Conservation (phyloP, 345 rosid species). For the Populus pruinosa region DNA sequence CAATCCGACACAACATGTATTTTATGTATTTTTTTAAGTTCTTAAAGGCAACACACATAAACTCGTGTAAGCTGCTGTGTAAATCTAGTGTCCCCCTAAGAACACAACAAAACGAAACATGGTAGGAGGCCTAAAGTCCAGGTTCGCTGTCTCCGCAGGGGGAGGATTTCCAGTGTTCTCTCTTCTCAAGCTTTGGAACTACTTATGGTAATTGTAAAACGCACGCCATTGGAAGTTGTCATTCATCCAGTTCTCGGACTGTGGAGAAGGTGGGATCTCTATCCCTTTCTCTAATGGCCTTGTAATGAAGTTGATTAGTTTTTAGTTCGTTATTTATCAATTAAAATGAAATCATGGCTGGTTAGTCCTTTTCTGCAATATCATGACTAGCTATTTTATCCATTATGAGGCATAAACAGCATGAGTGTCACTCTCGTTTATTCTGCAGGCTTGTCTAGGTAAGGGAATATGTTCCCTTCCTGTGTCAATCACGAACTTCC, state of each 20-base stretch:
- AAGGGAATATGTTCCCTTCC: neutral
- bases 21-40: too few relatives aligned
- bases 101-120: neutral
- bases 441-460: neutral
- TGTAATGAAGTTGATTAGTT: neutral
- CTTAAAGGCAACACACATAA: accelerated
- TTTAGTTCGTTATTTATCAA: too few relatives aligned
- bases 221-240: constrained; percentile 23
- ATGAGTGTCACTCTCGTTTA: neutral
- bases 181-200: constrained; percentile 31
- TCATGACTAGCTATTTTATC: neutral
- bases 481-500: neutral
- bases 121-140: constrained; percentile 19
- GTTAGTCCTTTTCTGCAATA: neutral
- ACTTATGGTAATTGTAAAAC: constrained; percentile 23
- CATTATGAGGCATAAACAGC: neutral
- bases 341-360: neutral
- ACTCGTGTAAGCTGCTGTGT: too few relatives aligned
- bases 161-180: constrained; percentile 22
- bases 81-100: too few relatives aligned
- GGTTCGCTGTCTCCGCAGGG: constrained; percentile 24
- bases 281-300: neutral
- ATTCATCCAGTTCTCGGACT: constrained; percentile 1
- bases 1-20: accelerated
- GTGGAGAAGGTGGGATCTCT: constrained; percentile 10